A percentile compares a stretch with the other conserved stretches of the same genome.
Conservation (phyloP, 352 stramenopile species). For the Globisporangium splendens region DNA sequence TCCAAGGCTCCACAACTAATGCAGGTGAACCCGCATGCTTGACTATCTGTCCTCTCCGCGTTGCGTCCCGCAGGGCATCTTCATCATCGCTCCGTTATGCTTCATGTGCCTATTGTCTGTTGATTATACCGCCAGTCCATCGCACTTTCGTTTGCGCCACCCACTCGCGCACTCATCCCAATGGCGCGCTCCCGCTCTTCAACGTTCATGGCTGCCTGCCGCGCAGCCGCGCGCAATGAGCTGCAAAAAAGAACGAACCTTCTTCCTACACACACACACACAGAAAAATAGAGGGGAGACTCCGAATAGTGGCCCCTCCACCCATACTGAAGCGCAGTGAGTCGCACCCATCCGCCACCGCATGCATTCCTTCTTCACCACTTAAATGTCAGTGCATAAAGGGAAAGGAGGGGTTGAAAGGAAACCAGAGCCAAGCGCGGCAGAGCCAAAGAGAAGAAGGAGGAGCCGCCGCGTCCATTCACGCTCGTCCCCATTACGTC, state of each 20-base stretch:
- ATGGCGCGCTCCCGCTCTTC: too few relatives aligned
- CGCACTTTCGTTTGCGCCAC: too few relatives aligned
- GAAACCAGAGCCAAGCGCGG: neutral
- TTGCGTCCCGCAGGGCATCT: too few relatives aligned
- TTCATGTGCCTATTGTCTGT: too few relatives aligned
- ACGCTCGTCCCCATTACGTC: neutral
- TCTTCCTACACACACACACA: neutral
- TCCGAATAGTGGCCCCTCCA: neutral
- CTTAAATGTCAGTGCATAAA: neutral
- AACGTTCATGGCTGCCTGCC: too few relatives aligned
- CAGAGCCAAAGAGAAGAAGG: neutral
- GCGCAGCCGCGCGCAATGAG: neutral
- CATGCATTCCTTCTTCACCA: neutral
- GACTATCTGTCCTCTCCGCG: too few relatives aligned
- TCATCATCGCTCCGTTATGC: too few relatives aligned
- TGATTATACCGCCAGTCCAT: too few relatives aligned
- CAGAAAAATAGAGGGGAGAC: neutral
- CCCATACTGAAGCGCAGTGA: neutral
- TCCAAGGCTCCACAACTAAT: too few relatives aligned
- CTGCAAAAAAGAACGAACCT: neutral
- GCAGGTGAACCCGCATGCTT: too few relatives aligned
- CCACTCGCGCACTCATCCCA: too few relatives aligned
- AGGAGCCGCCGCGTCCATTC: neutral
- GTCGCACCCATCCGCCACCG: neutral
- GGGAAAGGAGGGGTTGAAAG: neutral